phyloP scores from a whole-genome alignment of 495 filamentous ascomycete genomes.

The Cercophora scortea region DNA sequence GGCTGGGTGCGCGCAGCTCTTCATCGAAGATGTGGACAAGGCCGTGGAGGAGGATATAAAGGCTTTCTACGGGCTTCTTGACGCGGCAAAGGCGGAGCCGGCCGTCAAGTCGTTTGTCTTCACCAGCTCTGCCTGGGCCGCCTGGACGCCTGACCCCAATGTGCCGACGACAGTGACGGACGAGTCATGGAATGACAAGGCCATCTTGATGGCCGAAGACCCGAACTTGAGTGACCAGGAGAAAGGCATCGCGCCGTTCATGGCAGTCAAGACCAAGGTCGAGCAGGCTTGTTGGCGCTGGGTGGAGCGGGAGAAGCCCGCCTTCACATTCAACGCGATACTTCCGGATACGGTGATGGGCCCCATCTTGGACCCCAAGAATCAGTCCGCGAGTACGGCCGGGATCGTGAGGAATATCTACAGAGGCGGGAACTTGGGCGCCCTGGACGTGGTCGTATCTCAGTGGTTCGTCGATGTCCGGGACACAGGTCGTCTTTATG shows the following conservation, averaged over 20 bases:
- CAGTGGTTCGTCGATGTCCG: slow-evolving; percentile 19
- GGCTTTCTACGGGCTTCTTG: slow-evolving; percentile 4
- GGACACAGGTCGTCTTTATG: slow-evolving; percentile 18
- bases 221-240: neutral
- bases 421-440: slow-evolving; percentile 7
- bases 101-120: slow-evolving; percentile 17
- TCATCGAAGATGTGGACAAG: slow-evolving; percentile 5
- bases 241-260: slow-evolving; percentile 17
- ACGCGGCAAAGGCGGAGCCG: slow-evolving; percentile 7
- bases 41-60: slow-evolving; percentile 5
- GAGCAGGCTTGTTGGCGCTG: slow-evolving; percentile 24
- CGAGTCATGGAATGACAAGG: slow-evolving; percentile 18
- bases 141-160: slow-evolving; percentile 15
- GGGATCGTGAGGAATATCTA: slow-evolving; percentile 14
- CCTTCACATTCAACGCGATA: slow-evolving; percentile 19
- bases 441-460: slow-evolving; percentile 6
- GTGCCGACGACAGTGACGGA: slow-evolving; percentile 12
- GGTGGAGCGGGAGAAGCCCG: slow-evolving; percentile 18
- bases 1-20: slow-evolving; percentile 2
- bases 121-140: slow-evolving; percentile 20
- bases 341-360: slow-evolving; percentile 19
- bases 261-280: slow-evolving; percentile 16
- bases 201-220: slow-evolving; percentile 9
- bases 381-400: slow-evolving; percentile 16
- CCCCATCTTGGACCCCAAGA: slow-evolving; percentile 13